Conservation (phyloP, 2,329 filamentous ascomycete genomes). For the Fusarium sp. region DNA sequence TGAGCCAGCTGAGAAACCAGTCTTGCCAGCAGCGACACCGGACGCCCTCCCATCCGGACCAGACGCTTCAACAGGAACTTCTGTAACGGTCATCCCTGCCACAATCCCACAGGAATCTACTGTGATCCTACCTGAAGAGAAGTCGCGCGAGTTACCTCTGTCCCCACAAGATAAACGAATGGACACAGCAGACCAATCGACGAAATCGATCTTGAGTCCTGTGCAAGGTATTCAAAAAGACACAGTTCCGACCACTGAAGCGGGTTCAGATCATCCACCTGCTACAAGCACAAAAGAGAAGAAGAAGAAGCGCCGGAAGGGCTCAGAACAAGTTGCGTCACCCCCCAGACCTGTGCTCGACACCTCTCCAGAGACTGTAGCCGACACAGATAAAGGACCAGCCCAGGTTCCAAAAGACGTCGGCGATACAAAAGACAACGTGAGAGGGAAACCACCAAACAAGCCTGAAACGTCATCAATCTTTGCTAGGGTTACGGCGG, state of each 20-base stretch:
- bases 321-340: neutral
- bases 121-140: neutral
- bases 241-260: neutral
- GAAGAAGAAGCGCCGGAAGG: conserved; percentile 36
- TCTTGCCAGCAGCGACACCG: neutral
- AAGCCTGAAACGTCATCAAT: conserved; percentile 19
- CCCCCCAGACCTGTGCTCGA: conserved; percentile 15
- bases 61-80: neutral
- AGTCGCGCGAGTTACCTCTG: neutral
- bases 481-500: conserved; percentile 25
- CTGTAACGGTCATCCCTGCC: neutral
- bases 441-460: neutral
- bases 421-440: neutral
- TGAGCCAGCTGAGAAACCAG: neutral
- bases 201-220: neutral
- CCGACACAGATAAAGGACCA: neutral
- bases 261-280: conserved; percentile 7
- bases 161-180: neutral
- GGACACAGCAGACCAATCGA: neutral
- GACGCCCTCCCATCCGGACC: neutral
- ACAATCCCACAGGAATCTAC: neutral
- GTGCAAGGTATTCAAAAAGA: neutral
- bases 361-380: conserved; percentile 10
- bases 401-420: neutral
- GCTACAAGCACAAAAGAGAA: conserved; percentile 48